Base-by-base conservation (phyloP, 2,329 filamentous ascomycete species). In the Epichloe coenophiala region DNA sequence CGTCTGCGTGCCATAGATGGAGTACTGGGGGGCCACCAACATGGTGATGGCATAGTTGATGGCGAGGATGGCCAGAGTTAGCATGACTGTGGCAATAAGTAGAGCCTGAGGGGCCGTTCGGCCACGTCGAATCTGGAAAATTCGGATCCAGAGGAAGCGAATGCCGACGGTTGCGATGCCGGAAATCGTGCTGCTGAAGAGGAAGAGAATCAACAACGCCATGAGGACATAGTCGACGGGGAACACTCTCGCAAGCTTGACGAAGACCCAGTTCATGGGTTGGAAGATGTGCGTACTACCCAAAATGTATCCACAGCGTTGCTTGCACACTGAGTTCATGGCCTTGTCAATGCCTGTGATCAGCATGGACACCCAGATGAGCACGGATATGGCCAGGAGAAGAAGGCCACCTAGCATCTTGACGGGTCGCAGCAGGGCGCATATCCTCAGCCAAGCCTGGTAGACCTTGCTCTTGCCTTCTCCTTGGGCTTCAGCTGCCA, bases 281-380 rank as follows among this genome's bases (percentile, higher is more conserved):
- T 98, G 93, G 73, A 96, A 95, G 58, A 97, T 82, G 65, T 94
- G 88, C 65, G 94, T 86, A 62, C 74, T 77, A 42, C 83, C 88
- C 4, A 98, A 76, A 47, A 97, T 86, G 68, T 96, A 98, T 55
- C 93, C 93, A 64, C 93, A 98, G 59, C 81, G 83, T 53, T 82
- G 74, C 65, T 93, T 91, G 77, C 93, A 98, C 55, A 94, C 72
- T 3, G 90, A 96, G 71, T 97, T 96, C 66, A 86, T 90, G 37
- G 89, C 88, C 71, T 97, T 97, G 77, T 98, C 93, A 61, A 97
- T 89, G 57, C 83, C 86, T 0, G 91, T 97, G 63, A 97, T 86
- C 58, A 97, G 77, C 88, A 98, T 97, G 12, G 88, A 95, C 8
- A 84, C 77, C 77, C 88, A 95, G 57, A 94, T 77, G 41, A 95